These are phyloP conservation scores for Leptodermis oblonga DNA, from an alignment of 257 asterid genomes.

Conservation along the genomic window DNA sequence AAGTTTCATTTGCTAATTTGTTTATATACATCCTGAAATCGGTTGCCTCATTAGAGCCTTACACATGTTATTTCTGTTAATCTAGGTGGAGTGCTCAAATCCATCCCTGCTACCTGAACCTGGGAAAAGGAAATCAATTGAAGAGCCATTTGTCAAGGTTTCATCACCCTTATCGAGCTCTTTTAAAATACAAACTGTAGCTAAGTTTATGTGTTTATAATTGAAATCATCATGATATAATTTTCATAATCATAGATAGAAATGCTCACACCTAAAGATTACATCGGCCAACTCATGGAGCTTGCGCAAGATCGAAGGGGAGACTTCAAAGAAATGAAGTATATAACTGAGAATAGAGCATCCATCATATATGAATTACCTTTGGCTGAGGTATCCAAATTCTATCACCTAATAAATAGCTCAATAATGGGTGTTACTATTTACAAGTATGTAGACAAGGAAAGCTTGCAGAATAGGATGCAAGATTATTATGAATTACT, in stretches of 20 bases:
- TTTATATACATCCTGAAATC: background rate
- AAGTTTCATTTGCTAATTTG: no score
- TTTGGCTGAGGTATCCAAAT: conserved; percentile 77
- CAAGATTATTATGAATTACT: background rate
- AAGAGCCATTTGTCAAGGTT: conserved; percentile 97
- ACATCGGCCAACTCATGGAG: conserved; percentile 95
- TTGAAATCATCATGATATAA: conserved; percentile 23
- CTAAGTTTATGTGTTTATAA: conserved; percentile 17
- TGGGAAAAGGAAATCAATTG: conserved; percentile 82
- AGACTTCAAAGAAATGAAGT: conserved; percentile 88
- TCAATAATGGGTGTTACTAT: background rate
- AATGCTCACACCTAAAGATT: conserved; percentile 91
- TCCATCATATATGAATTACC: conserved; percentile 78
- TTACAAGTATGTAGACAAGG: background rate
- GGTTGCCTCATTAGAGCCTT: background rate
- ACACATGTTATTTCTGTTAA: conserved; percentile 8
- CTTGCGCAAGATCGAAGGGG: conserved; percentile 98
- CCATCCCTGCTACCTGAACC: conserved; percentile 97
- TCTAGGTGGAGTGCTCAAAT: conserved; percentile 91
- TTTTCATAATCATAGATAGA: conserved; percentile 59
- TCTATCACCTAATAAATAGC: background rate
- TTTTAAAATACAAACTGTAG: conserved; percentile 13
- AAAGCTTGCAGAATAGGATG: background rate
- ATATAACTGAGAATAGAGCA: conserved; percentile 79
- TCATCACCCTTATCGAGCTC: conserved; percentile 1